Base-by-base conservation (phyloP, 345 rosid species). In the Combretum micranthum region DNA sequence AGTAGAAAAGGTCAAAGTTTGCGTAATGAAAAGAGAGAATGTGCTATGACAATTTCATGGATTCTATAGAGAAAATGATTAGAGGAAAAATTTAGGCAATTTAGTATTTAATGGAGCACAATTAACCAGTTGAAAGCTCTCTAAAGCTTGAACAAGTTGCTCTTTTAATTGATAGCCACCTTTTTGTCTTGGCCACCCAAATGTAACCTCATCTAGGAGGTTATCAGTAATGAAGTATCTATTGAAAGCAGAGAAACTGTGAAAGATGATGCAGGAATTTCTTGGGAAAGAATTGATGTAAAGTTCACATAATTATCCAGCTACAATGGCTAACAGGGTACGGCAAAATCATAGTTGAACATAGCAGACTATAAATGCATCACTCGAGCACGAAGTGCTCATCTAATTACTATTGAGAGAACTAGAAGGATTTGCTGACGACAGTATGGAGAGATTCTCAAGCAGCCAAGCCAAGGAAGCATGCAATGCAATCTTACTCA, bases 131-230 rank as follows among this genome's bases (percentile, higher is more conserved):
- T 80, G 59, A 92, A 68, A 61, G 96, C 98, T 76, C 82, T 80
- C 71, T 92, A 90, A 60, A 92, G 87, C 70, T 80, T 84, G 39
- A 79, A 64, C 77, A 72, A 92, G 73, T 20, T 69, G 71, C 78
- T 88, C 86, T 70, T 77, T 86, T 44, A 78, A 63, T 55, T 83
- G 83, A 62, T 68, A 60, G 70, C 75, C 75, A 53, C 79, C 77
- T 70, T 75, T 88, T 78, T 77, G 79, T 76, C 95, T 81, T 59
- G 98, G 95, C 95, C 95, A 88, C 50, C 98, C 96, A 80, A 92
- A 86, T 45, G 80, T 82, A 65, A 88, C 75, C 59, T 92, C 96
- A 64, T 83, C 96, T 53, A 86, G 88, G 50, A 92, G 79, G 20
- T 74, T 92, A 76, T 92, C 96, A 16, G 95, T 83, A 57, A 92